Base-by-base conservation (phyloP, 306 rosid genomes). In the Medicago lupulina region DNA sequence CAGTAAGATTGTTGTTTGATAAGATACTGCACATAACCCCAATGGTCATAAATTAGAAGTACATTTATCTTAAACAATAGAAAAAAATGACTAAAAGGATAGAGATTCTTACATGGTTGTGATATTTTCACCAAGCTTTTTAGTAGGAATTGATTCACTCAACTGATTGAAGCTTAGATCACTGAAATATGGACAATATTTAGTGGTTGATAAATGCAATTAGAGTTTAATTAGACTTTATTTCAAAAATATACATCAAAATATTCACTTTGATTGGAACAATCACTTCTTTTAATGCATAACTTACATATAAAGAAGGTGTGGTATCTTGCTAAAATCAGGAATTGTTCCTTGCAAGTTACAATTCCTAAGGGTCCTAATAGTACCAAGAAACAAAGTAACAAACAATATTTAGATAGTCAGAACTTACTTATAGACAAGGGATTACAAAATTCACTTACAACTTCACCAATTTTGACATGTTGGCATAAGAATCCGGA, bases 301-400 rank as follows among this genome's bases (percentile, higher is more conserved):
- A n/a, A n/a, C 97, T 84, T 88, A 92, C 97, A 92, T 51, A 84
- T 84, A 92, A 51, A 71, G 78, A 65, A 92, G 93, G 5, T 51
- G 8, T 6, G 85, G 83, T 81, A 92, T 84, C 50, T 41, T 41
- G 82, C 97, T 92, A 28, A 96, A 79, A 87, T 96, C 89, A 69
- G 99, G 99, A 75, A 96, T 63, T n/a, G 87, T 88, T 68, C 99
- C 99, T 78, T 71, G 85, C 83, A 96, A 85, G 73, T 9, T 83
- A 88, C 98, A 96, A 82, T 90, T 92, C 85, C 97, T 84, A 68
- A 96, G 89, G 68, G 97, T 92, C 97, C 99, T 96, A 80, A 61
- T 6, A 81, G 64, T 67, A 72, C 55, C 76, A 74, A 79, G 7
- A 62, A 82, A 25, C 28, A 83, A 44, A 80, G n/a, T n/a, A n/a